phyloP scores from a whole-genome alignment of 139 green algal genomes.

The Pseudopediastrum boryanum region DNA sequence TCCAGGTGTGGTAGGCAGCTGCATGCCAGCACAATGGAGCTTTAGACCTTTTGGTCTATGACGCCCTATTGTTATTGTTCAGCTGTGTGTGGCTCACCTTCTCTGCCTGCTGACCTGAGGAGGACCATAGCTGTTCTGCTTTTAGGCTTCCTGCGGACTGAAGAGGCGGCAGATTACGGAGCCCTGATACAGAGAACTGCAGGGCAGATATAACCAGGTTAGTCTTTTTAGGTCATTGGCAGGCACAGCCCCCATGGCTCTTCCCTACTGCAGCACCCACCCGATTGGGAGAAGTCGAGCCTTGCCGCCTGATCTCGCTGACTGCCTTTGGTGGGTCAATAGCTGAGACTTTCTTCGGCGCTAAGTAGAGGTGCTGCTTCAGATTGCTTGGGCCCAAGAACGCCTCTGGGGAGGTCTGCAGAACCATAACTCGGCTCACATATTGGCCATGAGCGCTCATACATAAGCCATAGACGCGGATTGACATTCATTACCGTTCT shows the following conservation, averaged over 20 bases:
- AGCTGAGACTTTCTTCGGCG: background rate
- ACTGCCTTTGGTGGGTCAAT: background rate
- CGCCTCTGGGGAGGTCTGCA: too few relatives aligned
- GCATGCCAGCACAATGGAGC: background rate
- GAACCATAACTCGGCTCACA: too few relatives aligned
- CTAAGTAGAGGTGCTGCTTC: conserved; percentile 31
- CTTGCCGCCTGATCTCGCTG: background rate
- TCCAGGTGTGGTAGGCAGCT: background rate
- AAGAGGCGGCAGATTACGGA: too few relatives aligned
- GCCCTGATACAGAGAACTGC: background rate
- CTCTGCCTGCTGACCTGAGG: too few relatives aligned
- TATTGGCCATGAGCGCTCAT: too few relatives aligned
- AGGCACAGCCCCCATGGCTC: background rate
- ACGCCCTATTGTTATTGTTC: too few relatives aligned
- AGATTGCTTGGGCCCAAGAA: too few relatives aligned
- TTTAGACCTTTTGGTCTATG: too few relatives aligned
- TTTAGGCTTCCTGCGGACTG: background rate
- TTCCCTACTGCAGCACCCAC: background rate
- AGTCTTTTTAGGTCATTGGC: background rate
- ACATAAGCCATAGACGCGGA: too few relatives aligned
- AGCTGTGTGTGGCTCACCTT: too few relatives aligned
- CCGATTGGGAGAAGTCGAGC: conserved; percentile 12
- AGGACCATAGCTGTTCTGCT: too few relatives aligned
- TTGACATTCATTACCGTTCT: too few relatives aligned
- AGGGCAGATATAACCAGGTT: background rate